Percentiles rank a stretch among this genome's conserved stretches.
phyloP scores from a whole-genome alignment of 1,139 yeast genomes.

The Sugiyamaella japonica region DNA sequence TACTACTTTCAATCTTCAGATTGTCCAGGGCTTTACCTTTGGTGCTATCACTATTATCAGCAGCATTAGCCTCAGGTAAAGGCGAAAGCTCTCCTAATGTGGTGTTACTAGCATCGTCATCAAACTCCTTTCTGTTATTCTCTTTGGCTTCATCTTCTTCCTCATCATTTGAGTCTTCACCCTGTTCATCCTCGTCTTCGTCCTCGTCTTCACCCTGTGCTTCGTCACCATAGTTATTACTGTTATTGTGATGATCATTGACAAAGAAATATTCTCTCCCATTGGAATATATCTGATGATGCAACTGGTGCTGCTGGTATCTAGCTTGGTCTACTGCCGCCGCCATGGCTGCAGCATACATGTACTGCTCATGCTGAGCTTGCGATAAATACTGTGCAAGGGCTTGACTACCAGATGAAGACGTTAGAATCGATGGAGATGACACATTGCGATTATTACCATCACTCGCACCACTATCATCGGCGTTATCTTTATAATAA shows the following conservation, averaged over 20 bases:
- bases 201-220: slow-evolving; percentile 9
- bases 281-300: slow-evolving; percentile 18
- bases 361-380: slow-evolving; percentile 60
- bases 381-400: slow-evolving; percentile 77
- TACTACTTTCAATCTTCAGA: slow-evolving; percentile 21
- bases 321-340: slow-evolving; percentile 39
- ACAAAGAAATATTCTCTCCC: slow-evolving; percentile 10
- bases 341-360: slow-evolving; percentile 56
- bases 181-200: background rate
- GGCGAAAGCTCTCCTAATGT: slow-evolving; percentile 20
- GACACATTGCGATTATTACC: slow-evolving; percentile 8
- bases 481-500: background rate
- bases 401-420: slow-evolving; percentile 60
- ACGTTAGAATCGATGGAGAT: slow-evolving; percentile 18
- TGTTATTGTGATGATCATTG: slow-evolving; percentile 15
- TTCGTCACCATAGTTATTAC: slow-evolving; percentile 16
- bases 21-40: slow-evolving; percentile 6
- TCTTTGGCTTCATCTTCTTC: slow-evolving; percentile 11
- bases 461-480: slow-evolving; percentile 9
- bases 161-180: slow-evolving; percentile 3
- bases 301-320: slow-evolving; percentile 22
- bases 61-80: background rate
- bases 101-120: slow-evolving; percentile 18
- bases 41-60: background rate
- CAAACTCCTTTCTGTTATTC: slow-evolving; percentile 3